Evolutionary conservation across 768 basidiomycete species (phyloP).

Genomic region (Termitomyces eurrhizus): DNA sequence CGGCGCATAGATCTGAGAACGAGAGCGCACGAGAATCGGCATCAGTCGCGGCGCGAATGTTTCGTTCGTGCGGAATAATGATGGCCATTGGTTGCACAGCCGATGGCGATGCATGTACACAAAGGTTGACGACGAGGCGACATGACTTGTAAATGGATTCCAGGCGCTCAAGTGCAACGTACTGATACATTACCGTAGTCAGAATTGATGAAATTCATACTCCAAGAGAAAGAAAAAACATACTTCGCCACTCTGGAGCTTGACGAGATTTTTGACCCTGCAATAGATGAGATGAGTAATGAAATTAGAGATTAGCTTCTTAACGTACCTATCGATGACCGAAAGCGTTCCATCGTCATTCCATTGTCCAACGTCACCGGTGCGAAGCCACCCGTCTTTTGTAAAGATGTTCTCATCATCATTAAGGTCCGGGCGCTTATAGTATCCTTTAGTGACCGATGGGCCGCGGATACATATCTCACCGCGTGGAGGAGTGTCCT

Average conservation of each 20-base stretch:
- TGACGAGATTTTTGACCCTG: slow-evolving; percentile 17
- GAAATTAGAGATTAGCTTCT: not conserved
- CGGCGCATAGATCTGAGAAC: slow-evolving; percentile 52
- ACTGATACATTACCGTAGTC: slow-evolving; percentile 36
- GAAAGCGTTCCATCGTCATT: slow-evolving; percentile 86
- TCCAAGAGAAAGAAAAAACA: not conserved
- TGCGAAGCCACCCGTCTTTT: slow-evolving; percentile 89
- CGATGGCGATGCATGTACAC: slow-evolving; percentile 71
- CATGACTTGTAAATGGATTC: slow-evolving; percentile 89
- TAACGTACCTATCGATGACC: slow-evolving; percentile 77
- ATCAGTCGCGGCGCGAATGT: slow-evolving; percentile 42
- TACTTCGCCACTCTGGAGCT: slow-evolving; percentile 20
- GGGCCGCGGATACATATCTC: slow-evolving; percentile 89
- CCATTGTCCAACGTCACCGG: slow-evolving; percentile 95
- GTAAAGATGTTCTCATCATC: slow-evolving; percentile 80
- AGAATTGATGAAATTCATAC: not conserved
- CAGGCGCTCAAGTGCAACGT: slow-evolving; percentile 87
- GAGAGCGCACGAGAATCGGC: not conserved
- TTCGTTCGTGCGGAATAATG: slow-evolving; percentile 72
- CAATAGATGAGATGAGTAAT: not conserved
- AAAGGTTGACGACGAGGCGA: slow-evolving; percentile 72
- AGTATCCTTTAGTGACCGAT: slow-evolving; percentile 85
- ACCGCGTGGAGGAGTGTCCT: slow-evolving; percentile 70
- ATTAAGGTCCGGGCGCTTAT: slow-evolving; percentile 88
- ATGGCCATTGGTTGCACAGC: slow-evolving; percentile 83